A percentile compares a stretch with the other conserved stretches of the same genome.
These are phyloP conservation scores for Echium plantagineum DNA, from an alignment of 257 asterid species.

Conservation along the genomic window DNA sequence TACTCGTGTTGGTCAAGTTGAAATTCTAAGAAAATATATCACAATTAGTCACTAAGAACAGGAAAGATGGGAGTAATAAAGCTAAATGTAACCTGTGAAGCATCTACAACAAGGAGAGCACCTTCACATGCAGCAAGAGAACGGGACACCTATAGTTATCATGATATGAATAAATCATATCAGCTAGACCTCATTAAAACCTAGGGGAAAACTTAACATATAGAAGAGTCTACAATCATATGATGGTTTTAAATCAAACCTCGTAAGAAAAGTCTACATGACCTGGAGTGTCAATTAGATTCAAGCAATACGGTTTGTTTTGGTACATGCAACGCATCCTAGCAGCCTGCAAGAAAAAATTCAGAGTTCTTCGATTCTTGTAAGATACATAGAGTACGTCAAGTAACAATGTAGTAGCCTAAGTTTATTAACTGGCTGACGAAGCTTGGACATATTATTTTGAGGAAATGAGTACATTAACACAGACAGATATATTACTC, in stretches of 20 bases:
- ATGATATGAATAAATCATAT: conserved; percentile 11
- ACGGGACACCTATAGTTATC: conserved; percentile 73
- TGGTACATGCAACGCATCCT: conserved; percentile 76
- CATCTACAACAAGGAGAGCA: conserved; percentile 98
- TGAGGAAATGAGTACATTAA: not conserved
- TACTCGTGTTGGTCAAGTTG: no score
- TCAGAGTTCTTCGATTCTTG: conserved; percentile 3
- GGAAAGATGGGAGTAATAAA: not conserved
- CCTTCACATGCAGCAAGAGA: conserved; percentile 99
- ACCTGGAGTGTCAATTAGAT: conserved; percentile 97
- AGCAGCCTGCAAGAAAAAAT: conserved; percentile 58
- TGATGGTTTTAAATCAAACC: conserved; percentile 33
- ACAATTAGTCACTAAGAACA: conserved; percentile 4
- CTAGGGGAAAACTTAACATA: not conserved
- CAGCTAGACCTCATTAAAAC: not conserved
- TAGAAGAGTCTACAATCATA: not conserved
- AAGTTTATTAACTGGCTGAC: not conserved
- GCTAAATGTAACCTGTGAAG: conserved; percentile 66
- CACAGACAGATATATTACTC: not conserved
- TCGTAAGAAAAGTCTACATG: conserved; percentile 99
- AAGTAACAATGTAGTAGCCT: not conserved
- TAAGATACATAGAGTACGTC: not conserved
- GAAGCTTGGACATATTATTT: not conserved
- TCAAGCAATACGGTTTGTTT: conserved; percentile 73
- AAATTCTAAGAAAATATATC: not conserved